phyloP scores from a whole-genome alignment of 139 green algal genomes.

The Picochlorum sp. region DNA sequence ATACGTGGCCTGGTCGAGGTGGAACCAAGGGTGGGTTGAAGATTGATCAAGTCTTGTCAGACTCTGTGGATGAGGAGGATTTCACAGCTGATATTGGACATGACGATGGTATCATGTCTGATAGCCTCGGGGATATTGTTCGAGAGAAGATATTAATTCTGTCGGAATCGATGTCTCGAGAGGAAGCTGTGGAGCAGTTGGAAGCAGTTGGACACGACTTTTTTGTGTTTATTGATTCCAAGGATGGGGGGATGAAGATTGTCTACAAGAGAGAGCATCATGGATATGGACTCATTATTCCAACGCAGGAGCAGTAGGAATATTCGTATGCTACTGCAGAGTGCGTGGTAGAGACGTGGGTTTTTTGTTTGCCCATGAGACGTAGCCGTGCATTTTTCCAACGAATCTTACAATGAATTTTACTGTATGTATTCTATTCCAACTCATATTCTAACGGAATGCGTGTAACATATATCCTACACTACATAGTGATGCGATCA shows the following conservation, averaged over 20 bases:
- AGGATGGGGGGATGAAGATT: conserved; percentile 23
- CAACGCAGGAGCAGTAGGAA: conserved; percentile 9
- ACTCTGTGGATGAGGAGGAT: conserved; percentile 6
- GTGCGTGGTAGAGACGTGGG: no score
- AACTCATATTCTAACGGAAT: no score
- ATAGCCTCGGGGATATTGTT: conserved; percentile 11
- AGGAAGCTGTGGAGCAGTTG: conserved; percentile 15
- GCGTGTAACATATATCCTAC: no score
- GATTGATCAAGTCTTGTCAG: conserved; percentile 13
- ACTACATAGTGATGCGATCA: no score
- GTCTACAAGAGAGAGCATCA: conserved; percentile 25
- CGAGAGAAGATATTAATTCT: conserved; percentile 13
- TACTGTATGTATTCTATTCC: no score
- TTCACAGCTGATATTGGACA: conserved; percentile 1
- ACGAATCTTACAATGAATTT: no score
- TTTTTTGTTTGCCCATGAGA: no score
- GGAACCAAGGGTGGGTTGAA: conserved; percentile 22
- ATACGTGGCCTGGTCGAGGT: conserved; percentile 30
- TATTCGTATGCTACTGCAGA: no score
- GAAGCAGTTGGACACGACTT: conserved; percentile 36
- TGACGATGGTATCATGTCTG: not conserved
- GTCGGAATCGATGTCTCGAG: conserved; percentile 4
- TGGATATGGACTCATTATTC: conserved; percentile 62
- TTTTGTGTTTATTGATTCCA: conserved; percentile 21
- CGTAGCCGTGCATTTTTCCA: no score